Evolutionary conservation across 2,329 filamentous ascomycete species (phyloP), one percentile per base, ranked within the genome.

Genomic region (Byssoonygena ceratinophila): DNA sequence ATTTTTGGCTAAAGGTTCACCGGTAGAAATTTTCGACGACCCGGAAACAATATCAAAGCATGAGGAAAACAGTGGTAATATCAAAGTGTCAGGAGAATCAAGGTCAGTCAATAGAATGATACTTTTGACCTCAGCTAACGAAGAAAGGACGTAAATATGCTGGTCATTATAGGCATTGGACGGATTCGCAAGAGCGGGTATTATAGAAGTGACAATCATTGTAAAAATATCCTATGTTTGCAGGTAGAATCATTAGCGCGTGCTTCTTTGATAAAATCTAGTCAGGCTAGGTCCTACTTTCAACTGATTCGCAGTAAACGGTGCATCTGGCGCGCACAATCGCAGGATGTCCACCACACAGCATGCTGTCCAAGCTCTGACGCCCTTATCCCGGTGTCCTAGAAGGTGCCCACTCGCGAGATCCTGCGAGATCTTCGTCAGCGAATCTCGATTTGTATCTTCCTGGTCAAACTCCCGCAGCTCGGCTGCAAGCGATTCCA

Each of bases 331-430:
- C 25, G 92, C 92, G 70, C 88, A 95, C 53, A 98, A 78, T 61
- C 87, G 84, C 65, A 98, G 79, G 60, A 98, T 85, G 67, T 98
- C 92, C 51, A 96, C 89, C 56, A 97, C 76, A 67, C 90, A 97
- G 63, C 87, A 87, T 40, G 89, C 83, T 29, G 87, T 81, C 74
- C 85, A 95, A 23, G 92, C 91, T 68, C 86, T 85, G 58, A 98
- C 89, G 52, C 92, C 92, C 59, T 84, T 85, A 68, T 98, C 92
- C 72, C 94, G 94, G 71, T 98, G 92, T 55, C 81, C 81, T 44
- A 98, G 72, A 22, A 98, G 75, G 63, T 92, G 88, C 56, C 84
- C 82, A 58, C 83, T 82, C 4, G 84, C 87, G 41, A 98, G 78
- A 62, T 95, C 87, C 64, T 89, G 85, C 49, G 91, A 87, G 57